A percentile compares a stretch with the other conserved stretches of the same genome.
These are phyloP conservation scores for Epichloe amarillans DNA, from an alignment of 2,329 filamentous ascomycete genomes.

Conservation along the genomic window DNA sequence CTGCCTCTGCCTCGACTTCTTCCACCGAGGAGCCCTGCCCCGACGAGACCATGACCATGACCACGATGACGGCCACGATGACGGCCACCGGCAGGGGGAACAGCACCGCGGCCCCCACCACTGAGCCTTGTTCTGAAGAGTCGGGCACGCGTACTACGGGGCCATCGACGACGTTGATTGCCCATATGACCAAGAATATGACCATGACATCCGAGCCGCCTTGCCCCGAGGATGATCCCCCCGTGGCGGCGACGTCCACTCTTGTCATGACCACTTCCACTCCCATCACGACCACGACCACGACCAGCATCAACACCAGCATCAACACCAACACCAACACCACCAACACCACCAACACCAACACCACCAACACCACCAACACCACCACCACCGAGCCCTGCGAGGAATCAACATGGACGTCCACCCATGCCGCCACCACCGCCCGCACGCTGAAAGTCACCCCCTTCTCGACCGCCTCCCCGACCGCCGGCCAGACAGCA, in stretches of 20 bases:
- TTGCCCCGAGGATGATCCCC: conserved; percentile 2
- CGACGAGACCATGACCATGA: background rate
- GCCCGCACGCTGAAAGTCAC: background rate
- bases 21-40: background rate
- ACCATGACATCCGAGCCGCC: conserved; percentile 1
- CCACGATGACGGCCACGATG: no score
- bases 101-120: background rate
- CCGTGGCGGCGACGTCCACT: background rate
- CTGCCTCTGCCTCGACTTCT: background rate
- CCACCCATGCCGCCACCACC: background rate
- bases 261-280: background rate
- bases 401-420: conserved; percentile 1
- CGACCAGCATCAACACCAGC: background rate
- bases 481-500: background rate
- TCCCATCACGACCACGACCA: background rate
- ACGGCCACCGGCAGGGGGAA: background rate
- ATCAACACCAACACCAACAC: background rate
- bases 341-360: background rate
- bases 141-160: background rate
- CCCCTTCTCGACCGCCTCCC: background rate
- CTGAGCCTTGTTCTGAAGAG: background rate
- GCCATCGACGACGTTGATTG: background rate
- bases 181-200: background rate
- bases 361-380: background rate
- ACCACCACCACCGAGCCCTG: background rate